Evolutionary conservation across 78 protist species (phyloP).

Genomic region (Monosiga brevicollis): DNA sequence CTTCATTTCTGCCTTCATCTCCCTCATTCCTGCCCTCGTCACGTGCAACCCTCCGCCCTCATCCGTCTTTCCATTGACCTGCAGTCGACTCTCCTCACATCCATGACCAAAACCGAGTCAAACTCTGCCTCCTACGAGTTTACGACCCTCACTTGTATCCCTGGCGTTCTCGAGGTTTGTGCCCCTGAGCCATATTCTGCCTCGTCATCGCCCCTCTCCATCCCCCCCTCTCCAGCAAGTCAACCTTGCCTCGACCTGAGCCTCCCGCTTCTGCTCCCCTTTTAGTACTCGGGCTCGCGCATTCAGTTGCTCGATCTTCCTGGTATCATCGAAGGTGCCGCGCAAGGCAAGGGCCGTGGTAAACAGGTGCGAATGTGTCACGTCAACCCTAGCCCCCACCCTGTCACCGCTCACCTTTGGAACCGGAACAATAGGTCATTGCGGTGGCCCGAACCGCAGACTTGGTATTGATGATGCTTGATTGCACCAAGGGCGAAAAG

Average conservation of each 20-base stretch:
- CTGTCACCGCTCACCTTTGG: no score
- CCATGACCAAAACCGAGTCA: constrained; percentile 6
- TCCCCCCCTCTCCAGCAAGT: background rate
- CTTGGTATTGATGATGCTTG: constrained; percentile 89
- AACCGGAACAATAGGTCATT: constrained; percentile 64
- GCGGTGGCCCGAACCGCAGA: constrained; percentile 81
- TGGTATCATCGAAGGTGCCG: constrained; percentile 99
- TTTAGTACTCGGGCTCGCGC: constrained; percentile 68
- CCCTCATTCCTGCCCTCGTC: no score
- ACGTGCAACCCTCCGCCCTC: no score
- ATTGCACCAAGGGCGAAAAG: constrained; percentile 67
- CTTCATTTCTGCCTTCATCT: no score
- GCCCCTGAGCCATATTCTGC: no score
- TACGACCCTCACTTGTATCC: constrained; percentile 98
- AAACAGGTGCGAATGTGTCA: constrained; percentile 50
- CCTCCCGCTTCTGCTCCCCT: no score
- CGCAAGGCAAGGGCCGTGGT: constrained; percentile 96
- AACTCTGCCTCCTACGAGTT: constrained; percentile 95
- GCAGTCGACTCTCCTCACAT: background rate
- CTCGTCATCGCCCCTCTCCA: no score
- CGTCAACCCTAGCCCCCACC: no score
- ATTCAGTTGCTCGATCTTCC: constrained; percentile 84
- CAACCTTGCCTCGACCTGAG: no score
- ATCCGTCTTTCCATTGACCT: background rate
- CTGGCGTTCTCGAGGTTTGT: constrained; percentile 73